phyloP scores from a whole-genome alignment of 176 grass and related monocot species.

The Oryza australiensis region DNA sequence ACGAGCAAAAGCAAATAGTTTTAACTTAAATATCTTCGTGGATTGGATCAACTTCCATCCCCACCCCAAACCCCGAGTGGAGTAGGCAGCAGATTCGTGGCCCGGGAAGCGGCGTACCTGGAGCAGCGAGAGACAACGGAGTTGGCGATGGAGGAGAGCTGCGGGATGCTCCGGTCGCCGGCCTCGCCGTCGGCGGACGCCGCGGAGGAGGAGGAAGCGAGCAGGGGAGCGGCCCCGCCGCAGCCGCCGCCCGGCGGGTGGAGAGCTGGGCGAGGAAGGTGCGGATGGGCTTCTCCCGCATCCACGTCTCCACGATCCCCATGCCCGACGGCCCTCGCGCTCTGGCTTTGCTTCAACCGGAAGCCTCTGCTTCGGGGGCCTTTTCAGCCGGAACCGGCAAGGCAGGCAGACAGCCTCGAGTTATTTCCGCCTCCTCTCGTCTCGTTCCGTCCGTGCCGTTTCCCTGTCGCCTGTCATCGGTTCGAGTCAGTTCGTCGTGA shows the following conservation, averaged over 20 bases:
- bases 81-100: not conserved
- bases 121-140: slow-evolving; percentile 77
- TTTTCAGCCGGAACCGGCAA: not conserved
- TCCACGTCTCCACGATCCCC: slow-evolving; percentile 49
- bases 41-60: not conserved
- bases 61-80: not conserved
- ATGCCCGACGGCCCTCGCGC: slow-evolving; percentile 18
- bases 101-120: slow-evolving; percentile 35
- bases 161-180: slow-evolving; percentile 35
- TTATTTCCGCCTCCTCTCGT: not conserved
- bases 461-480: no score
- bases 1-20: not conserved
- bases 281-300: slow-evolving; percentile 65
- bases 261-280: slow-evolving; percentile 41
- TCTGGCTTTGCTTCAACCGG: slow-evolving; percentile 36
- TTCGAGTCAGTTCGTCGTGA: not conserved
- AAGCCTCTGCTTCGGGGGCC: slow-evolving; percentile 3
- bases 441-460: not conserved
- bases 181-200: not conserved
- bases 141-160: slow-evolving; percentile 69
- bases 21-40: not conserved
- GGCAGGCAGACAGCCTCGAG: not conserved
- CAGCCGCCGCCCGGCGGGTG: slow-evolving; percentile 1
- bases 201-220: slow-evolving; percentile 33
- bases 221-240: not conserved